phyloP scores from a whole-genome alignment of 2,329 filamentous ascomycete genomes.

The Ceratocystiopsis sp. region DNA sequence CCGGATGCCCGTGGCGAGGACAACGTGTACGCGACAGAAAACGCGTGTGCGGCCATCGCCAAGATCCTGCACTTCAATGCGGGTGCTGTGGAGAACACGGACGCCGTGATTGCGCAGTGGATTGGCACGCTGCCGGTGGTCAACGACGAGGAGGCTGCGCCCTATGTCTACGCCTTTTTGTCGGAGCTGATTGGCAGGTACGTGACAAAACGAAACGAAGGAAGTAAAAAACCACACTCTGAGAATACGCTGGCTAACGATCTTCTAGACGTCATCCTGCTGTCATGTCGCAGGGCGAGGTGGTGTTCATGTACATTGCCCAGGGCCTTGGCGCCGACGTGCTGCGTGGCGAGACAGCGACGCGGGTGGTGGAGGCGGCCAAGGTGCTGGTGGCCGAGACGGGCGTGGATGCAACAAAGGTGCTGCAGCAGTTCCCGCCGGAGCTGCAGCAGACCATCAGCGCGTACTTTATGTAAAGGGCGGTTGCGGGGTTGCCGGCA shows the following conservation, averaged over 20 bases:
- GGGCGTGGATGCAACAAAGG: constrained; percentile 6
- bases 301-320: constrained; percentile 70
- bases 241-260: neutral
- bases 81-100: constrained; percentile 55
- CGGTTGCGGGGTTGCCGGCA: too few relatives aligned
- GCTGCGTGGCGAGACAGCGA: constrained; percentile 67
- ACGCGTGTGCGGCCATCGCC: constrained; percentile 87
- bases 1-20: constrained; percentile 76
- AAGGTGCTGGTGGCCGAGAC: constrained; percentile 47
- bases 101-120: constrained; percentile 71
- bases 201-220: constrained; percentile 23
- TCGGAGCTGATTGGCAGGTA: constrained; percentile 88
- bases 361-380: constrained; percentile 57
- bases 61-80: constrained; percentile 91
- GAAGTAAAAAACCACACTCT: neutral
- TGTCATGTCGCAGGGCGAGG: constrained; percentile 59
- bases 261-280: constrained; percentile 60
- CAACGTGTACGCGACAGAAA: constrained; percentile 93
- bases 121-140: constrained; percentile 77
- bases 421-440: neutral
- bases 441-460: neutral
- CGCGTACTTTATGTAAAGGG: neutral
- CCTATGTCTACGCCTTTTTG: constrained; percentile 87
- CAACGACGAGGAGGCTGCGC: constrained; percentile 93
- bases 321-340: constrained; percentile 85